Evolutionary conservation across 352 stramenopile genomes (phyloP), one percentile per base, ranked within the genome.

Genomic region (Globisporangium recalcitrans): DNA sequence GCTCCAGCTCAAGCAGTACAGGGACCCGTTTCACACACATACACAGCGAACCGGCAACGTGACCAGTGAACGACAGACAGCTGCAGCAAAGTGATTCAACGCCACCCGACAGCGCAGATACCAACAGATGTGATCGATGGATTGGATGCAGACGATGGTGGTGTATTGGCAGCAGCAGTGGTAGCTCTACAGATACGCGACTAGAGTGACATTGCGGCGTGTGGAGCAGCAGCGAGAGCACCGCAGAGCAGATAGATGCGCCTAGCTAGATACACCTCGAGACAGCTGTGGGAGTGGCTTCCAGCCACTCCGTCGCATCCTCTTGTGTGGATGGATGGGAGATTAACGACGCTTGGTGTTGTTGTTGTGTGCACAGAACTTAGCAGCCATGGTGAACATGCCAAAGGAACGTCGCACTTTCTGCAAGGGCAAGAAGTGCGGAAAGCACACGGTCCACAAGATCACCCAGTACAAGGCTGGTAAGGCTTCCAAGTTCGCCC

Each of bases 391-490:
- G 98, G 98, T 99, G 67, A 99, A 99, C 88, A 96, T 99, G 77
- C 98, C 98, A 70, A 99, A 99, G 84, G 97, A 99, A 93, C 96
- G 97, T 72, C 97, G 95, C 77, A 99, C 98, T 59, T 99, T 91
- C 75, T 99, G 98, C 87, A 98, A 98, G 83, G 90, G 83, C 74
- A 98, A 98, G 83, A 98, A 98, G 80, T 99, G 98, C 95, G 85
- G 89, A 66, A 99, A 99, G 90, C 98, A 99, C 85, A 97, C 94
- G 52, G 71, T 97, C 56, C 97, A 99, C 91, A 99, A 99, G 90
- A 97, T 99, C 55, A 99, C 97, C 53, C 98, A 99, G 87, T 99
- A 99, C 96, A 99, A 99, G 86, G 85, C 97, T 58, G 98, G 98
- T 68, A 99, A 99, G 87, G 97, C 98, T 38, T 99, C 96, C 64